These are phyloP conservation scores for Cucurbita maxima DNA, from an alignment of 306 rosid species.

Conservation along the genomic window DNA sequence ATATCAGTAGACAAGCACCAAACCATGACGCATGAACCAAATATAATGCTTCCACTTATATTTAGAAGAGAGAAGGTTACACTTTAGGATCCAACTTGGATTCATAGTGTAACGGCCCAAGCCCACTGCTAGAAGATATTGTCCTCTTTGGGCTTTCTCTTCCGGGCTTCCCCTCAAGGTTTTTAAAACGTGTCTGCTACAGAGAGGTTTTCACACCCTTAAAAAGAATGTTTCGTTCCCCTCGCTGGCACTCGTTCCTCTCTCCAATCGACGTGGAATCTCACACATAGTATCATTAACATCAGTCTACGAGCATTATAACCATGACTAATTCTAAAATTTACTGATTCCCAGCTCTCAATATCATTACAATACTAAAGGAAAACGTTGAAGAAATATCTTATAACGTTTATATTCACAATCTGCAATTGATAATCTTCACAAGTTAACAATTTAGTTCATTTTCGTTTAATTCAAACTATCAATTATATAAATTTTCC, in stretches of 20 bases:
- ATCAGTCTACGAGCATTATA: neutral
- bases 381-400: neutral
- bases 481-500: neutral
- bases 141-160: too few species aligned
- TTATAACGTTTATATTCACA: neutral
- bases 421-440: neutral
- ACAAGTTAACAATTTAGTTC: neutral
- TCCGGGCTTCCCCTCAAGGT: too few species aligned
- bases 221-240: too few species aligned
- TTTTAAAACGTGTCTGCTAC: too few species aligned
- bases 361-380: neutral
- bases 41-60: neutral
- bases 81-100: neutral
- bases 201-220: too few species aligned
- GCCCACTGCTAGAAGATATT: too few species aligned
- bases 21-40: neutral
- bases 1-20: slow-evolving; percentile 14
- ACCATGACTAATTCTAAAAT: neutral
- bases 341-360: neutral
- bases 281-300: neutral
- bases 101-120: too few species aligned
- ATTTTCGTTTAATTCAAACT: neutral
- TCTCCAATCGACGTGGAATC: too few species aligned
- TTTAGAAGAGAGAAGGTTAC: neutral
- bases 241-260: too few species aligned